A percentile compares a stretch with the other conserved stretches of the same genome.
Evolutionary conservation across 371 early-diverging fungal species (phyloP).

Genomic region (Circinella minor): DNA sequence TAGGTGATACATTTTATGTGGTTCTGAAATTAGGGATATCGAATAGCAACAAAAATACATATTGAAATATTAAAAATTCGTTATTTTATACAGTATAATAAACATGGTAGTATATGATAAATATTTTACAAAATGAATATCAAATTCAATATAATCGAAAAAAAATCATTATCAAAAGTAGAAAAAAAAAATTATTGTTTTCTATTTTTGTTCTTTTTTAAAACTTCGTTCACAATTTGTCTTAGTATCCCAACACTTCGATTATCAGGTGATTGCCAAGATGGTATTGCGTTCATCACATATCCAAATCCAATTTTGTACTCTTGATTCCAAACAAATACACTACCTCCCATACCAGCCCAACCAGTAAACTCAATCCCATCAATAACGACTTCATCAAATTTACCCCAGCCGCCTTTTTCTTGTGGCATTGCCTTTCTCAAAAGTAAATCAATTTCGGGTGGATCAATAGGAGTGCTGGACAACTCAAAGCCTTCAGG

Average conservation of each 20-base stretch:
- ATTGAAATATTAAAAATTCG: no score
- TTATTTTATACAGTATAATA: no score
- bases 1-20: no score
- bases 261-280: constrained; percentile 12
- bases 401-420: constrained; percentile 13
- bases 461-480: constrained; percentile 21
- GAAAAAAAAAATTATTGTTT: neutral
- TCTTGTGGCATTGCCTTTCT: neutral
- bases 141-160: no score
- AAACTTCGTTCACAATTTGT: neutral
- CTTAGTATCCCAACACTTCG: constrained; percentile 1
- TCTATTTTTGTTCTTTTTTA: neutral
- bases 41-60: no score
- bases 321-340: constrained; percentile 60
- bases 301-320: constrained; percentile 60
- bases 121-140: no score
- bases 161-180: no score
- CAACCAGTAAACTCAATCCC: constrained; percentile 19
- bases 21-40: no score
- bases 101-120: no score
- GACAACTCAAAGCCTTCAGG: constrained; percentile 21
- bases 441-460: constrained; percentile 6
- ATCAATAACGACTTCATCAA: neutral
- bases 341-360: constrained; percentile 61
- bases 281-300: constrained; percentile 44